phyloP scores from a whole-genome alignment of 2,329 filamentous ascomycete species.

The Trichophyton rubrum region DNA sequence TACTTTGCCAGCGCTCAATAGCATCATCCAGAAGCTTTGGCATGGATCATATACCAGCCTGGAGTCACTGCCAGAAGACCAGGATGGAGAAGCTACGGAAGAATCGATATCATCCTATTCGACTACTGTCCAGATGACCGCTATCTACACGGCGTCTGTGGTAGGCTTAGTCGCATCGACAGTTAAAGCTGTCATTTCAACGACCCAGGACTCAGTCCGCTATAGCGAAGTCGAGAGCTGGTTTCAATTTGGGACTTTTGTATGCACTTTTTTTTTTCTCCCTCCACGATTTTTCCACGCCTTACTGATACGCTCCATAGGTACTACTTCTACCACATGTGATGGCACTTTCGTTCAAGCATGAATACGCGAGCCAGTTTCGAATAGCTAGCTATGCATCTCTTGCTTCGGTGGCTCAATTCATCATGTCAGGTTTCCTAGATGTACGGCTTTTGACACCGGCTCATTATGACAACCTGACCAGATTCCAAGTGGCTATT shows the following conservation, averaged over 20 bases:
- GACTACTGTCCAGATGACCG: not conserved
- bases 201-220: not conserved
- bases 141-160: not conserved
- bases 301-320: not conserved
- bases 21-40: not conserved
- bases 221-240: not conserved
- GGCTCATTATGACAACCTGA: not conserved
- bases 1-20: not conserved
- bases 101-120: slow-evolving; percentile 1
- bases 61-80: not conserved
- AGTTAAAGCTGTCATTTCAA: slow-evolving; percentile 1
- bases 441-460: not conserved
- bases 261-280: not conserved
- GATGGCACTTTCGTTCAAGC: not conserved
- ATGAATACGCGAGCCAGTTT: not conserved
- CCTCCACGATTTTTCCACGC: not conserved
- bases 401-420: not conserved
- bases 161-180: not conserved
- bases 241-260: not conserved
- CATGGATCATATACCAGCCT: not conserved
- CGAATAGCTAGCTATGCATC: slow-evolving; percentile 1
- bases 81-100: slow-evolving; percentile 4
- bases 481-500: not conserved
- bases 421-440: not conserved
- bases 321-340: not conserved